Base-by-base conservation (phyloP, 1,139 yeast species). In the Spencermartinsiella ligniputridi region DNA sequence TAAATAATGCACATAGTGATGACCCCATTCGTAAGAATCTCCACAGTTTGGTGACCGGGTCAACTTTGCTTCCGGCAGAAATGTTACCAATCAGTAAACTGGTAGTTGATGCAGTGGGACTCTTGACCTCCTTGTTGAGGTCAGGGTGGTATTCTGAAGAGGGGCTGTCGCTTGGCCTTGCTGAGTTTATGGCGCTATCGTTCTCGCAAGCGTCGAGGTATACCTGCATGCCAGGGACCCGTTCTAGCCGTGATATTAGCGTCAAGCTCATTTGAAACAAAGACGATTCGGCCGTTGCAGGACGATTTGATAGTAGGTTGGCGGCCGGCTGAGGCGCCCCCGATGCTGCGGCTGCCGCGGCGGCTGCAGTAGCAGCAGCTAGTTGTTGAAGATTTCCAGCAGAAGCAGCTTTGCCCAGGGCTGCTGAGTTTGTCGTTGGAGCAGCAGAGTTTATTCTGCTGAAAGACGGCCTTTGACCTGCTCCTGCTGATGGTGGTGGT, bases 21-120 rank as follows among this genome's bases (percentile, higher is more conserved):
- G 95, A 84, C 5, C 98, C 98, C 57, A 86, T 89, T 56, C 92
- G 94, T 58, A 92, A 83, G 39, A 92, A 70, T 55, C 87, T 83
- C 81, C 96, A 87, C 41, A 92, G 66, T 53, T 88, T 90, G 1
- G 97, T 88, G 2, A 87, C 97, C 2, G 98, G 97, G 61, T 92
- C 99, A 56, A 86, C 53, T 16, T 55, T 52, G 44, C 46, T 49
- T 35, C 60, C 62, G 15, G 52, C 57, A 40, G 63, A 64, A 45
- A 48, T 56, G 29, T 57, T 60, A 35, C 58, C 64, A 29, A 54
- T 52, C 5, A 36, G 33, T 18, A 39, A 35, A 15, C 33, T 32
- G n/a, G 46, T 48, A 16, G 45, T 40, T 15, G 49, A 39, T 2
- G 50, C 45, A n/a, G 52, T 41, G 5, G 46, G 53, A 34, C 41